phyloP scores from a whole-genome alignment of 306 rosid species.

The Inga oerstediana region DNA sequence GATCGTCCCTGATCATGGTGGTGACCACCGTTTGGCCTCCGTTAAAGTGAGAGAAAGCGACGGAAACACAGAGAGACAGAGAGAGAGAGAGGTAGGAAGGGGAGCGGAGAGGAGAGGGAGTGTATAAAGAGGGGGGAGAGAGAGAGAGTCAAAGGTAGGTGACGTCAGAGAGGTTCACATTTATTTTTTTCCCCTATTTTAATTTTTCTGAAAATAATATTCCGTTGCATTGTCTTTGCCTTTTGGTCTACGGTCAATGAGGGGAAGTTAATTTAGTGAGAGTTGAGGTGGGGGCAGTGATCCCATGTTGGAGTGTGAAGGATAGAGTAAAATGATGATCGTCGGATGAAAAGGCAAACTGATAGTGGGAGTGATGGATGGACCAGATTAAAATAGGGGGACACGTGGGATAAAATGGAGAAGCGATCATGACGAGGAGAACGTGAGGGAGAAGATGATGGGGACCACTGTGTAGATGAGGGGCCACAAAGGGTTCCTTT shows the following conservation, averaged over 20 bases:
- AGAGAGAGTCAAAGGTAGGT: slow-evolving; percentile 71
- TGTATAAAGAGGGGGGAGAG: slow-evolving; percentile 50
- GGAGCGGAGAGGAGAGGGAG: slow-evolving; percentile 37
- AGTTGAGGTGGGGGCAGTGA: background rate
- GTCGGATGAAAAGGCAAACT: background rate
- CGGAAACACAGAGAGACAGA: background rate
- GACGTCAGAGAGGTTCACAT: slow-evolving; percentile 48
- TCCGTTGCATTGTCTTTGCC: slow-evolving; percentile 28
- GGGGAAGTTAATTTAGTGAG: slow-evolving; percentile 4
- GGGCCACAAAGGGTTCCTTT: slow-evolving; percentile 41
- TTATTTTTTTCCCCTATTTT: background rate
- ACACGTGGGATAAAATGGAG: slow-evolving; percentile 47
- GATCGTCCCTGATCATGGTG: slow-evolving; percentile 78
- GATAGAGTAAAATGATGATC: background rate
- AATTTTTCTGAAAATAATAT: background rate
- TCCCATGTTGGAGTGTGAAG: slow-evolving; percentile 24
- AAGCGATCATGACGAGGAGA: slow-evolving; percentile 47
- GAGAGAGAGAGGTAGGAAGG: background rate
- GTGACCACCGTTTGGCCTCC: background rate
- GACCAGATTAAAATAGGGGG: slow-evolving; percentile 21
- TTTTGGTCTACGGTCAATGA: slow-evolving; percentile 56
- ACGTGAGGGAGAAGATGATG: slow-evolving; percentile 49
- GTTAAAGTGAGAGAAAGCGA: slow-evolving; percentile 12
- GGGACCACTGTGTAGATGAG: slow-evolving; percentile 46
- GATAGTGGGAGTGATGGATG: background rate